Conservation (phyloP, 805 yeast species). For the Hanseniaspora nectarophila region DNA sequence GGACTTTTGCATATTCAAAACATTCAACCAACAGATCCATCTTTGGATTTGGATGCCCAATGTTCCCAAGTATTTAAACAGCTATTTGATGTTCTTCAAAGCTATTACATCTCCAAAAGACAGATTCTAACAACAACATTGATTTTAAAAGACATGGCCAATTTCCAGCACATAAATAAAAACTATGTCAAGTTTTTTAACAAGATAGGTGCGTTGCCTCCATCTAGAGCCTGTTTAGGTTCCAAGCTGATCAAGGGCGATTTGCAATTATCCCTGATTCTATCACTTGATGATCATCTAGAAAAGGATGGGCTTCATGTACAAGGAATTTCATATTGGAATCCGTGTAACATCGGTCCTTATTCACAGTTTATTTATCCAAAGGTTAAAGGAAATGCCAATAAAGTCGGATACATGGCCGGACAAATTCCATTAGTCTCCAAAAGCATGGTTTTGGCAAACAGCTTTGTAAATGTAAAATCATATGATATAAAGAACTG, state of each 20-base stretch:
- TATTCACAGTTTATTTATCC: constrained; percentile 68
- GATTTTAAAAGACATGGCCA: constrained; percentile 49
- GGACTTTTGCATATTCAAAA: constrained; percentile 36
- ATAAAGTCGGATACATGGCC: constrained; percentile 50
- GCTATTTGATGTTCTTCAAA: constrained; percentile 29
- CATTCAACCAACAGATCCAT: constrained; percentile 25
- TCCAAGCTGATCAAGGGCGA: constrained; percentile 35
- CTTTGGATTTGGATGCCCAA: constrained; percentile 33
- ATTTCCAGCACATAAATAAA: constrained; percentile 50
- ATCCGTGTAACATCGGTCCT: constrained; percentile 96
- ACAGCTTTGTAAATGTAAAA: constrained; percentile 11
- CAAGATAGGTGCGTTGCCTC: constrained; percentile 50
- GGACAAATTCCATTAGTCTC: constrained; percentile 91
- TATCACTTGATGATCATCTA: constrained; percentile 24
- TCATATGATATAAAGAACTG: constrained; percentile 17
- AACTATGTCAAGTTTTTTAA: constrained; percentile 48
- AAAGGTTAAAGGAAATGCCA: constrained; percentile 31
- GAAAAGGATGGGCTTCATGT: constrained; percentile 68
- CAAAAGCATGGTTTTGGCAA: constrained; percentile 42
- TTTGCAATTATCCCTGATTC: constrained; percentile 52
- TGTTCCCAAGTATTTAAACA: constrained; percentile 38
- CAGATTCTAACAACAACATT: constrained; percentile 51
- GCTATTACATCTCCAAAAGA: constrained; percentile 29
- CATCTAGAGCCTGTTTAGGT: constrained; percentile 77
- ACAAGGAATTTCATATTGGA: constrained; percentile 93